Evolutionary conservation across 2,329 filamentous ascomycete genomes (phyloP), one percentile per base, ranked within the genome.

Genomic region (Epichloe scottii): DNA sequence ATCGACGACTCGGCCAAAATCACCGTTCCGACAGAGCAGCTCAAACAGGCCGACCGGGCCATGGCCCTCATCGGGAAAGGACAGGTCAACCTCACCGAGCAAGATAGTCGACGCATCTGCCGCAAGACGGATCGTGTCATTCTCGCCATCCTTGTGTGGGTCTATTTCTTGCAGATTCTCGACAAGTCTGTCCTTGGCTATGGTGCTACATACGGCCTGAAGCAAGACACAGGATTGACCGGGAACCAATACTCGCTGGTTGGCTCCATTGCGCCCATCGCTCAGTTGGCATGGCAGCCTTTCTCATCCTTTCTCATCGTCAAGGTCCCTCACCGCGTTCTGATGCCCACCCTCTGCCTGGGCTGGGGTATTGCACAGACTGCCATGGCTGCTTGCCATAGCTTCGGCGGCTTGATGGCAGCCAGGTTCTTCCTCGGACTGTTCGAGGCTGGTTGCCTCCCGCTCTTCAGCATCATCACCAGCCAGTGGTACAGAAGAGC

Each of bases 41-140:
- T 19, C 30, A 42, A 23, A 2, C 51, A 48, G 6, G 46, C 37
- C 1, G 53, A 54, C 40, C 45, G 48, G n/a, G 46, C 49, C 17
- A 30, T 51, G 17, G 38, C 46, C 26, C 35, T 48, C 53, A 38
- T 51, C 23, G 49, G 46, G 21, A 14, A 43, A 15, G 46, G 33
- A 4, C 47, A 50, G 26, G 50, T 56, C 23, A 35, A 48, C 21
- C 51, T 60, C 17, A 54, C 55, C 10, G 58, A 59, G 15, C 54
- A 57, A 12, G 58, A 60, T 42, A 59, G 53, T 23, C 52, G 54
- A 3, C 72, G 74, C 10, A 82, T 84, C 54, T 71, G 75, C 26
- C 72, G 71, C 41, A 82, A 83, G 63, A 84, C 79, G 1, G 82
- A 85, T 59, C 71, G 69, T 46, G 70, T 71, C 30, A 79, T 85